Conservation (phyloP, 371 early-diverging fungal genomes). For the Haplosporangium sp. region DNA sequence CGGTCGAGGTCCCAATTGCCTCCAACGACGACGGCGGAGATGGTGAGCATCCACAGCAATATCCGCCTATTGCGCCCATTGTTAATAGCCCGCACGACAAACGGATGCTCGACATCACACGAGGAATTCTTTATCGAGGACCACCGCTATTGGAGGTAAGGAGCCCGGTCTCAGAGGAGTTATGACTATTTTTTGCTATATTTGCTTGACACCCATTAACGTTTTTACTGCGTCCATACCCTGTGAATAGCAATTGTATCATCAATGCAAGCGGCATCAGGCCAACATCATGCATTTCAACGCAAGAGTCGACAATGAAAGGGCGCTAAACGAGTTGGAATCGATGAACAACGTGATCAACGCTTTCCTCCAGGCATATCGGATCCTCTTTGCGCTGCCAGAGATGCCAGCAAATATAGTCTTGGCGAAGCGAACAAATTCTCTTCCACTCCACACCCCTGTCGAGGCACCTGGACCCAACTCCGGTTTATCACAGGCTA, state of each 20-base stretch:
- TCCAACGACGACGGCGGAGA: neutral
- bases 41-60: neutral
- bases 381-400: constrained; percentile 46
- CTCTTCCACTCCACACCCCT: constrained; percentile 25
- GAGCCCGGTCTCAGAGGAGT: neutral
- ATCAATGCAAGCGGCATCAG: constrained; percentile 42
- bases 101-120: constrained; percentile 22
- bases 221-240: neutral
- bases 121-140: constrained; percentile 24
- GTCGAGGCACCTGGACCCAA: neutral
- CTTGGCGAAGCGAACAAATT: constrained; percentile 24
- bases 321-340: constrained; percentile 38
- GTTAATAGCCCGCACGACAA: constrained; percentile 20
- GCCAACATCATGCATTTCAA: constrained; percentile 22
- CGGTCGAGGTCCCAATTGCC: neutral
- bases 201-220: neutral
- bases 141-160: constrained; percentile 36
- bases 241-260: constrained; percentile 23
- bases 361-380: constrained; percentile 22
- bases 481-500: neutral
- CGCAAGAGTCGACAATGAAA: constrained; percentile 32
- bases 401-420: constrained; percentile 48
- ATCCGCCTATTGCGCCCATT: constrained; percentile 3
- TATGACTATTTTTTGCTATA: neutral
- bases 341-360: constrained; percentile 17